Percentiles rank a stretch among this genome's conserved stretches.
Conservation (phyloP, 176 grass and related monocot species). For the Elymus sibiricus region DNA sequence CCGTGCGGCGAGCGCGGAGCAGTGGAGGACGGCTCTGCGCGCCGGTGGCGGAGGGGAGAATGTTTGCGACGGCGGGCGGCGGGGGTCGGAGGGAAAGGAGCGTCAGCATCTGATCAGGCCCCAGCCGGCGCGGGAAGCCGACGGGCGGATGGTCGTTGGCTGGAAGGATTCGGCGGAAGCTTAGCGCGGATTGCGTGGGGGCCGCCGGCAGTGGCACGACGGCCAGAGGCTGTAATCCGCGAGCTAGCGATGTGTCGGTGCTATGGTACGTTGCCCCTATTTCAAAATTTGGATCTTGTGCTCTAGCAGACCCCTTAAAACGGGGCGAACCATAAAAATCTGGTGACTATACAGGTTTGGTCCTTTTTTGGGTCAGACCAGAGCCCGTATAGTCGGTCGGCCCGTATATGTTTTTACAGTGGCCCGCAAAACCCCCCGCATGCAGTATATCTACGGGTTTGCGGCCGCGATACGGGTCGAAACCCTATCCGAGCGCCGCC, state of each 20-base stretch:
- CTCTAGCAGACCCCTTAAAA: no score
- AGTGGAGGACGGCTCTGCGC: background rate
- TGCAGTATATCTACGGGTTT: no score
- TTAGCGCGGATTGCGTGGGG: conserved; percentile 25
- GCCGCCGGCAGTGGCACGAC: background rate
- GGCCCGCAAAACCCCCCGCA: no score
- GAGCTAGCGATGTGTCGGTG: background rate
- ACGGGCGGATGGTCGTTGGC: background rate
- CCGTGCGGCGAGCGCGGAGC: background rate
- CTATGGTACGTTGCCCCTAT: background rate
- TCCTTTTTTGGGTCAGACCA: no score
- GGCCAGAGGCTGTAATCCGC: background rate
- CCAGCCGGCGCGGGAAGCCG: conserved; percentile 8
- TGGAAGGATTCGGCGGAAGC: background rate
- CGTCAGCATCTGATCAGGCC: conserved; percentile 11
- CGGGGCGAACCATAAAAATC: no score
- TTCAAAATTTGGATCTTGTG: background rate
- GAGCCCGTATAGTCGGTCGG: no score
- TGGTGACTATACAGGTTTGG: no score
- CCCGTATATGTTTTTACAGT: no score
- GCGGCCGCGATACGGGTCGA: no score
- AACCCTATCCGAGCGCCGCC: no score
- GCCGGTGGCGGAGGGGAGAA: background rate
- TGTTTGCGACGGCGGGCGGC: background rate
- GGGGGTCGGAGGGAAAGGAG: background rate